These are phyloP conservation scores for Phanerochaete sordida DNA, from an alignment of 768 basidiomycete genomes.

Conservation along the genomic window DNA sequence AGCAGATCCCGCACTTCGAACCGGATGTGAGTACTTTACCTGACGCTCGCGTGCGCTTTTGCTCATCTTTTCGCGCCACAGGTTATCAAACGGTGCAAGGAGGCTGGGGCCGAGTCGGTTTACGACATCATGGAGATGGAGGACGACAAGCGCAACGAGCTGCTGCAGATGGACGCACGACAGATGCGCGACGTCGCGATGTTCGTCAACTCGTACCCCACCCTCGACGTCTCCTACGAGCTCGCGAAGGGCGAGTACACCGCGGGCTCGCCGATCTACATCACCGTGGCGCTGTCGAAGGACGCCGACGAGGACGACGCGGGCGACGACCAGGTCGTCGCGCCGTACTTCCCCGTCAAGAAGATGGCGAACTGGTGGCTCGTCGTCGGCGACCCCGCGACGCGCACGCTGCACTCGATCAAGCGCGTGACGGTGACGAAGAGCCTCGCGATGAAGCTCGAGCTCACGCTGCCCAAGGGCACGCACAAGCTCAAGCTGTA, in stretches of 20 bases:
- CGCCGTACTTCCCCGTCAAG: slow-evolving; percentile 86
- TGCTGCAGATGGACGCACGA: slow-evolving; percentile 79
- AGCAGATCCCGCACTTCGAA: slow-evolving; percentile 97
- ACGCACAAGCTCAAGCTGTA: slow-evolving; percentile 79
- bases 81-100: slow-evolving; percentile 84
- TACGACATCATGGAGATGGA: slow-evolving; percentile 99
- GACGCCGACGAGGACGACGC: slow-evolving; percentile 64
- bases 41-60: not conserved
- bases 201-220: slow-evolving; percentile 96
- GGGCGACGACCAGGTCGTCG: slow-evolving; percentile 83
- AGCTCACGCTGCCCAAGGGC: slow-evolving; percentile 86
- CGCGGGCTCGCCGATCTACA: slow-evolving; percentile 76
- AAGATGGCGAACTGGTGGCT: slow-evolving; percentile 99
- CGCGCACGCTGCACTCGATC: slow-evolving; percentile 80
- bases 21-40: slow-evolving; percentile 53
- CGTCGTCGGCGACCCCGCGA: slow-evolving; percentile 81
- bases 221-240: slow-evolving; percentile 86
- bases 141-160: slow-evolving; percentile 76
- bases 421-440: slow-evolving; percentile 82
- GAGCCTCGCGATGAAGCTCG: slow-evolving; percentile 77
- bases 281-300: slow-evolving; percentile 75
- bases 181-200: slow-evolving; percentile 95
- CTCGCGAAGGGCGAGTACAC: slow-evolving; percentile 87
- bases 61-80: slow-evolving; percentile 22
- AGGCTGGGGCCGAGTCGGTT: slow-evolving; percentile 78